phyloP scores from a whole-genome alignment of 2,329 filamentous ascomycete genomes.

The Monilinia fructicola region DNA sequence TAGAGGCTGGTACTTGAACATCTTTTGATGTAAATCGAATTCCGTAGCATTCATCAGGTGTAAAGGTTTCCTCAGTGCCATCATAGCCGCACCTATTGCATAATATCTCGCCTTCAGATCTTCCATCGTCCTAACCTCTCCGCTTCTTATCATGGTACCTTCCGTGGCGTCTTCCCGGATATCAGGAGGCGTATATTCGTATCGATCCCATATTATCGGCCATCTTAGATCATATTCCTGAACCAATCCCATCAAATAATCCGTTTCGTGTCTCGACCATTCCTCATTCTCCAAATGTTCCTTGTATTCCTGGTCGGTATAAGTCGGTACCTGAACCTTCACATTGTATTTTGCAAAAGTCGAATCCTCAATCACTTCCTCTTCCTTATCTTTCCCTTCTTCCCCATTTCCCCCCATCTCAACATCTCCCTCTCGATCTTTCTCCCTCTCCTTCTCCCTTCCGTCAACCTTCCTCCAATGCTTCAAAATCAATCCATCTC shows the following conservation, averaged over 20 bases:
- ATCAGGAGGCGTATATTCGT: conserved; percentile 63
- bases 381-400: conserved; percentile 27
- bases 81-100: conserved; percentile 76
- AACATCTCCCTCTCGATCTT: conserved; percentile 43
- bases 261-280: conserved; percentile 92
- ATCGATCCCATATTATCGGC: conserved; percentile 89
- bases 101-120: conserved; percentile 93
- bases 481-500: conserved; percentile 63
- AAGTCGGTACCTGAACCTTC: conserved; percentile 72
- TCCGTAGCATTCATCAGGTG: conserved; percentile 86
- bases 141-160: conserved; percentile 44
- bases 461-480: conserved; percentile 70
- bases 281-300: conserved; percentile 69
- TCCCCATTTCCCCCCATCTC: conserved; percentile 45
- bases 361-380: conserved; percentile 52
- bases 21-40: conserved; percentile 77
- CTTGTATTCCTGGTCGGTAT: conserved; percentile 85
- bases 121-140: conserved; percentile 68
- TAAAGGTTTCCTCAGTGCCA: conserved; percentile 75
- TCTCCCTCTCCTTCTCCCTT: conserved; percentile 52
- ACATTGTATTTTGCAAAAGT: conserved; percentile 87
- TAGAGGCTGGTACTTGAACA: conserved; percentile 80
- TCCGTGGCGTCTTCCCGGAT: background rate
- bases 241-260: conserved; percentile 77
- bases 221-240: conserved; percentile 84